These are phyloP conservation scores for Paramecium sexaurelia DNA, from an alignment of 73 alveolate genomes.

Conservation along the genomic window DNA sequence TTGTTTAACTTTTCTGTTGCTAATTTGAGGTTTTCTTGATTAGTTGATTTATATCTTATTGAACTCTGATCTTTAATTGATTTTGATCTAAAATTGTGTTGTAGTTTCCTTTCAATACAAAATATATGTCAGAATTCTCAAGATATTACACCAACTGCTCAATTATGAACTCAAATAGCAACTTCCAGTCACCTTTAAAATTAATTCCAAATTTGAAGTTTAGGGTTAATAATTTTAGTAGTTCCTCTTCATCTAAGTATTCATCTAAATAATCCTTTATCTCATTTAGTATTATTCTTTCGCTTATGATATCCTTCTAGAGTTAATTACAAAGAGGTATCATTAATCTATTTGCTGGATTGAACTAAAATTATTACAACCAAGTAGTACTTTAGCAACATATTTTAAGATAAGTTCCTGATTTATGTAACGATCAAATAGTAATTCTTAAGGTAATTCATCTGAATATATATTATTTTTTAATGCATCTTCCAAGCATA, in stretches of 20 bases:
- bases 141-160: not conserved
- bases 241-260: not conserved
- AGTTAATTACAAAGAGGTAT: not conserved
- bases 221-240: not conserved
- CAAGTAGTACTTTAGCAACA: conserved; percentile 24
- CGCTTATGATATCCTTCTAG: not conserved
- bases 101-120: not conserved
- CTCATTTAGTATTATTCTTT: not conserved
- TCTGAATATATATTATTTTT: not conserved
- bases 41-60: not conserved
- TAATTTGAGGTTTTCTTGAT: not conserved
- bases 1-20: not conserved
- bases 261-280: not conserved
- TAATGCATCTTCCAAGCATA: not conserved
- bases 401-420: not conserved
- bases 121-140: conserved; percentile 3
- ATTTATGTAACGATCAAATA: not conserved
- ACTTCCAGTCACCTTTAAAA: not conserved
- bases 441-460: not conserved
- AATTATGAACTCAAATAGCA: not conserved
- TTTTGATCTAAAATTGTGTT: not conserved
- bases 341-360: conserved; percentile 25
- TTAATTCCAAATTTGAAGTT: not conserved
- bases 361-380: conserved; percentile 39
- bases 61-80: not conserved